Percentiles rank a stretch among this genome's conserved stretches.
Evolutionary conservation across 148 eudicot genomes (phyloP).

Genomic region (Amaranthus cruentus): DNA sequence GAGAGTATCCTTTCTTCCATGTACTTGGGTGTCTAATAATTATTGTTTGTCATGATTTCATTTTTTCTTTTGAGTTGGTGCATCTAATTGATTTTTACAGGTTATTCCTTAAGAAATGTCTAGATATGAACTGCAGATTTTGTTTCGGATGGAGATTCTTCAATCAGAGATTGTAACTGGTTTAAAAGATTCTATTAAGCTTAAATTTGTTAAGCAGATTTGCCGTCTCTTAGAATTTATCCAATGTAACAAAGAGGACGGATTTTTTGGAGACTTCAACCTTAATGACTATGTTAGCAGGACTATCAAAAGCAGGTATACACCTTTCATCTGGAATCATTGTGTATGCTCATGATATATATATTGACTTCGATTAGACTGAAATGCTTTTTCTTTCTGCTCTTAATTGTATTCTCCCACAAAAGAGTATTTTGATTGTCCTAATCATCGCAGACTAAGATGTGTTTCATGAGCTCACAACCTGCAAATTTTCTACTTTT

Average conservation of each 20-base stretch:
- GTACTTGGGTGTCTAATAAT: not conserved
- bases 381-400: not conserved
- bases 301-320: conserved; percentile 66
- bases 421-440: not conserved
- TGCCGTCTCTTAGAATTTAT: conserved; percentile 70
- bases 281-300: conserved; percentile 66
- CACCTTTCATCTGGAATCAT: conserved; percentile 3
- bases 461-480: not conserved
- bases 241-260: conserved; percentile 82
- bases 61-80: not conserved
- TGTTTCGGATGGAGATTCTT: conserved; percentile 88
- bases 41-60: conserved; percentile 1
- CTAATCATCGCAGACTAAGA: not conserved
- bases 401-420: not conserved
- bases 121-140: conserved; percentile 85
- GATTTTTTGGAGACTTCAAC: conserved; percentile 75
- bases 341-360: not conserved
- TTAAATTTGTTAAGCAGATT: conserved; percentile 71
- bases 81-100: not conserved
- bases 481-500: not conserved
- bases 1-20: conserved; percentile 71
- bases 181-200: conserved; percentile 47
- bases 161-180: conserved; percentile 44
- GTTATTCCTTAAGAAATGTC: conserved; percentile 39
- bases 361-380: not conserved